Evolutionary conservation across 2,329 filamentous ascomycete genomes (phyloP), one percentile per base, ranked within the genome.

Genomic region (Exophiala dermatitidis): DNA sequence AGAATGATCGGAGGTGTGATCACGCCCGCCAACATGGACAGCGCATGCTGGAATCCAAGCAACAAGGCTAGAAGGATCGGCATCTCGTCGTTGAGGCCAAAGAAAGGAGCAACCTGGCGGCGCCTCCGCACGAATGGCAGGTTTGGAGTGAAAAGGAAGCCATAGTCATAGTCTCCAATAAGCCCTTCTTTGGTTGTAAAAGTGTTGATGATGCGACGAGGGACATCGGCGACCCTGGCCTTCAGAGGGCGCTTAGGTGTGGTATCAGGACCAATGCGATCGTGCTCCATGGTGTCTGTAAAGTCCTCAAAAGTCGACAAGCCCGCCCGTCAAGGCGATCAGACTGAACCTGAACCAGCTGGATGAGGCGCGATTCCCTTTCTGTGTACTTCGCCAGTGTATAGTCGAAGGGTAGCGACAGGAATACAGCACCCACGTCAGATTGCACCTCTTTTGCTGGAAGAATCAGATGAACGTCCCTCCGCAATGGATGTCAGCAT

Each of bases 1-100:
- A 93, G 79, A 57, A 90, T 83, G 50, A 93, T 80, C 1, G 88
- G 86, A 34, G 88, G 88, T 1, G 86, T 86, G 55, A 93, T 90
- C 61, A 90, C 77, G 34, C 82, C 82, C 7, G 82, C 83, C 56
- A 86, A 69, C 86, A 93, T 90, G 52, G 86, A 81, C 40, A 93
- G 73, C 1, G 87, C 77, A 67, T 93, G 88, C 63, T 93, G 88
- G 48, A 93, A 80, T 12, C 88, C 88, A 1, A 93, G 78, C 1
- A 93, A 73, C 2, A 90, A 66, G 6, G 84, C 85, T 12, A 93
- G 73, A 5, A 90, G 65, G 5, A 91, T 79, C 3, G 88, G 88
- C 78, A 93, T 87, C 52, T 72, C 74, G 68, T 90, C 86, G 62
- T 91, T 79, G 37, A 91, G 80, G n/a, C 87, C 88, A 64, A 91